Evolutionary conservation across 257 asterid species (phyloP), one percentile per base, ranked within the genome.

Genomic region (Solanum pinnatisectum): DNA sequence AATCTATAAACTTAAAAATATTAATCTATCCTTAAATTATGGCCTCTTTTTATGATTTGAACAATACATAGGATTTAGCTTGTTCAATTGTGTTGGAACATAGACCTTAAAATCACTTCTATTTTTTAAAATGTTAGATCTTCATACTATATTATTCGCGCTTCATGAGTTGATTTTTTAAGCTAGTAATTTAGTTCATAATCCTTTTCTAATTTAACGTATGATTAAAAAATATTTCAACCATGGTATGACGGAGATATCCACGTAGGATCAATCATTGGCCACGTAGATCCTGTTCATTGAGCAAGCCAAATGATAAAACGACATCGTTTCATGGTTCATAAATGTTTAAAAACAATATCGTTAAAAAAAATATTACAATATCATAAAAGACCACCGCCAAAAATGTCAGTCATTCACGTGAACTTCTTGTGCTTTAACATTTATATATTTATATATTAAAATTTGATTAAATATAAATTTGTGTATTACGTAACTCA

Each of bases 371-470:
- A 4, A 44, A 1, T 37, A 42, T 1, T 74, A 72, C 44, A 72
- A 8, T 72, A 72, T 83, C 60, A 87, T 82, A 44, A 85, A 85
- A 88, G 87, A 88, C 85, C 93, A 93, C 91, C 92, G 95, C 93
- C 78, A 74, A 15, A 27, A 87, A 56, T 56, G 91, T 91, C 87
- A 89, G 91, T 59, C 22, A 44, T 89, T 91, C 94, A 94, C 96
- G 92, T 92, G 94, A 86, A 87, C 30, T 72, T 92, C 91, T 84
- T 90, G 87, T 90, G 91, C 88, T 86, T 70, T 82, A 11, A 10
- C 14, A 44, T 30, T 30, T 30, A 30, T 30, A 30, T 30, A 44
- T 30, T 30, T 30, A 30, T 30, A 30, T 30, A 30, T 30, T 30
- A 30, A 30, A 1, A 30, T 30, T 30, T 1, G 0, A 46, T 46